Conservation (phyloP, 306 rosid species). For the Cicer judaicum region DNA sequence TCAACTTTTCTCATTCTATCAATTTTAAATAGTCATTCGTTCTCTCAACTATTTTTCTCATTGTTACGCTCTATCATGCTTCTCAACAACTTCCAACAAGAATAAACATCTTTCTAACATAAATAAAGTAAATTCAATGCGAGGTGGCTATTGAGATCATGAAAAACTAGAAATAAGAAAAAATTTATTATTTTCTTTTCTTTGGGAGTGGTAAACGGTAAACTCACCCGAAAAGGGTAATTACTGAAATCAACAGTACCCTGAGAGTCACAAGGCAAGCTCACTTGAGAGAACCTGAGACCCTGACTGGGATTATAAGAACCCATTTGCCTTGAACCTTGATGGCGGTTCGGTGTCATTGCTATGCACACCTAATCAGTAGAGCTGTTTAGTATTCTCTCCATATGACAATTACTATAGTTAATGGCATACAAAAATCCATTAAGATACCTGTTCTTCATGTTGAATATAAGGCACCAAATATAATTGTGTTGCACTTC, state of each 20-base stretch:
- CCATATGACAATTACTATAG: constrained; percentile 27
- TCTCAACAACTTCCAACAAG: constrained; percentile 9
- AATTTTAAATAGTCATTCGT: too few relatives aligned
- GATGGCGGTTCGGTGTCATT: constrained; percentile 68
- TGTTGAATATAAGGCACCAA: constrained; percentile 83
- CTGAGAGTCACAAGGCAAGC: constrained; percentile 82
- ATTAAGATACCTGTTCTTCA: constrained; percentile 78
- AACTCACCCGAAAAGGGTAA: constrained; percentile 90
- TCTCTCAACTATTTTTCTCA: too few relatives aligned
- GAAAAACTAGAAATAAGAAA: not conserved
- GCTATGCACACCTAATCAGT: constrained; percentile 66
- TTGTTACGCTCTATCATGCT: too few relatives aligned
- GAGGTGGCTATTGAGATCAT: constrained; percentile 26
- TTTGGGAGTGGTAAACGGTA: constrained; percentile 22
- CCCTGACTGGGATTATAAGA: constrained; percentile 59
- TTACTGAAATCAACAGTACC: constrained; percentile 87
- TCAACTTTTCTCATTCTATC: too few relatives aligned
- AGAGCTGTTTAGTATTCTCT: constrained; percentile 40
- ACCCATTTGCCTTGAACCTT: constrained; percentile 62
- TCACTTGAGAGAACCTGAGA: constrained; percentile 83
- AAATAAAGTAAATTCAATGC: constrained; percentile 31
- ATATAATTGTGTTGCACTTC: constrained; percentile 88
- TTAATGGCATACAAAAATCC: constrained; percentile 9
- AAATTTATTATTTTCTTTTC: constrained; percentile 10
- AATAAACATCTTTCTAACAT: constrained; percentile 26